A percentile compares a stretch with the other conserved stretches of the same genome.
These are phyloP conservation scores for Conringia planisiliqua DNA, from an alignment of 345 rosid genomes.

Conservation along the genomic window DNA sequence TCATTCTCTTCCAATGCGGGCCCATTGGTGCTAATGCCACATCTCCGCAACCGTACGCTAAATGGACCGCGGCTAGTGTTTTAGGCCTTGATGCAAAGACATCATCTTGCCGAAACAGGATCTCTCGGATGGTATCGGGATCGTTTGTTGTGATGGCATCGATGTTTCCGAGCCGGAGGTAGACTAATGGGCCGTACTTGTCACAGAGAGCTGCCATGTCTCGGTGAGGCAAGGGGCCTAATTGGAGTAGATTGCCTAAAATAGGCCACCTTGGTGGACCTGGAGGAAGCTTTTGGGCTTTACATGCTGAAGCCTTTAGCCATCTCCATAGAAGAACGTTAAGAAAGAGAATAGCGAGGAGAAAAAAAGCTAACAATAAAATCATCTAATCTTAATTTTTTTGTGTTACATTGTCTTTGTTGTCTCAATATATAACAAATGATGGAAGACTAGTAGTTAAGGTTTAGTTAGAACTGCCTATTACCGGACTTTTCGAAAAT, in stretches of 20 bases:
- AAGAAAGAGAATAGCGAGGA: slow-evolving; percentile 13
- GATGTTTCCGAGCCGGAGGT: slow-evolving; percentile 66
- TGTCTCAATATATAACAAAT: slow-evolving; percentile 22
- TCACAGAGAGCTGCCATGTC: slow-evolving; percentile 65
- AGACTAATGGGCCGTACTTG: slow-evolving; percentile 71
- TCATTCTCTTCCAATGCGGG: slow-evolving; percentile 43
- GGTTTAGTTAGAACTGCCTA: slow-evolving; percentile 12
- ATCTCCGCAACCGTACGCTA: slow-evolving; percentile 72
- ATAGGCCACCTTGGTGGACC: slow-evolving; percentile 83
- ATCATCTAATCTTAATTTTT: slow-evolving; percentile 8
- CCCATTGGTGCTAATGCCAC: slow-evolving; percentile 83
- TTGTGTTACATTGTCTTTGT: background rate
- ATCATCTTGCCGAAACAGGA: slow-evolving; percentile 69
- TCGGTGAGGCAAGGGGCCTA: slow-evolving; percentile 68
- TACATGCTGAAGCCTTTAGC: slow-evolving; percentile 14
- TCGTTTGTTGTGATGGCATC: slow-evolving; percentile 85
- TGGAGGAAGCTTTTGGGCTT: slow-evolving; percentile 54
- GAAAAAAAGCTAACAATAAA: background rate
- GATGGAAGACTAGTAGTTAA: slow-evolving; percentile 22
- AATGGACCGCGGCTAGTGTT: slow-evolving; percentile 72
- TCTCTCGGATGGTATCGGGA: slow-evolving; percentile 62
- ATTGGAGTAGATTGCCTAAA: slow-evolving; percentile 79
- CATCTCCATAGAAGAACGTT: slow-evolving; percentile 31
- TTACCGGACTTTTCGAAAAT: background rate
- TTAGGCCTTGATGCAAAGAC: slow-evolving; percentile 81